These are phyloP conservation scores for Hydnomerulius pinastri DNA, from an alignment of 768 basidiomycete genomes.

Conservation along the genomic window DNA sequence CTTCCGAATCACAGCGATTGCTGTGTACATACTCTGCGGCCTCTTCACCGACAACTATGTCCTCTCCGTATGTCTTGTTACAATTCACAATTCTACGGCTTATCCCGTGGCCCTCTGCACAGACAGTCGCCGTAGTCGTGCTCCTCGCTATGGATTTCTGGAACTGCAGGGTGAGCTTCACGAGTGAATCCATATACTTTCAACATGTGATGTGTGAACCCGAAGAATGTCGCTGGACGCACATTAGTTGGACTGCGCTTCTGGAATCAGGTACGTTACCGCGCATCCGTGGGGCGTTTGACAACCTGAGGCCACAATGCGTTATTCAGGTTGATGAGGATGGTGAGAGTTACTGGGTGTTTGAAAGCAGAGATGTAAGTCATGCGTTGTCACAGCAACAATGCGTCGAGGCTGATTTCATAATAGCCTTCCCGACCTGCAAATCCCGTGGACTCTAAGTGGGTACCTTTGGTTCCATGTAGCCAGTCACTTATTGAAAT, in stretches of 20 bases:
- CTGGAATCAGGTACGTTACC: constrained; percentile 81
- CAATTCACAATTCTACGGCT: background rate
- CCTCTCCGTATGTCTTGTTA: constrained; percentile 66
- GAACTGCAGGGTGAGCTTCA: constrained; percentile 79
- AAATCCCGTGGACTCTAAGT: constrained; percentile 88
- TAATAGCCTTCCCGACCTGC: constrained; percentile 81
- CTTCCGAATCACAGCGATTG: constrained; percentile 86
- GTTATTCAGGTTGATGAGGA: constrained; percentile 83
- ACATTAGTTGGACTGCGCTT: constrained; percentile 93
- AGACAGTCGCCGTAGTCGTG: constrained; percentile 92
- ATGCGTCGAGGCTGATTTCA: constrained; percentile 11
- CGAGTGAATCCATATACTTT: background rate
- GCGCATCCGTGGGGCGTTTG: background rate
- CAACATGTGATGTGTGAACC: constrained; percentile 1
- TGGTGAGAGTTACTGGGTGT: constrained; percentile 96
- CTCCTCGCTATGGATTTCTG: constrained; percentile 97
- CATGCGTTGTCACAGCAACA: background rate
- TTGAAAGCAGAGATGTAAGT: constrained; percentile 93
- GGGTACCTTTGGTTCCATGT: constrained; percentile 28
- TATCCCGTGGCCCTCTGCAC: constrained; percentile 5
- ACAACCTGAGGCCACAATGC: constrained; percentile 3
- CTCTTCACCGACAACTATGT: constrained; percentile 91
- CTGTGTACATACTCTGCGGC: constrained; percentile 92
- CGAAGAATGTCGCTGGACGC: constrained; percentile 89
- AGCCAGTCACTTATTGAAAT: constrained; percentile 9